Evolutionary conservation across 768 basidiomycete species (phyloP).

Genomic region (Amanita subjunquillea): DNA sequence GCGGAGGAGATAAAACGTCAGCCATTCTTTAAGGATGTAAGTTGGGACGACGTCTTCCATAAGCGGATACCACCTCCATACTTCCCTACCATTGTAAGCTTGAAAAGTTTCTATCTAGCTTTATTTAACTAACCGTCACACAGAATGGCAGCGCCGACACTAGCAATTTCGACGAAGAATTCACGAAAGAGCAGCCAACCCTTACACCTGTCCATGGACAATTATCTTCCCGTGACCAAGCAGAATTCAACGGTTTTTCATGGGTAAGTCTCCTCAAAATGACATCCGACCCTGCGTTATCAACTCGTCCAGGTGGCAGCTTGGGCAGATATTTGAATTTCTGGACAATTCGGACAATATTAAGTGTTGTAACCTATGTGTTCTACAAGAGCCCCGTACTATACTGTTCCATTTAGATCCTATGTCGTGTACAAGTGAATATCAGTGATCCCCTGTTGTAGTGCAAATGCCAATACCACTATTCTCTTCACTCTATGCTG

Average conservation of each 20-base stretch:
- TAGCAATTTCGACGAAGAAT: conserved; percentile 94
- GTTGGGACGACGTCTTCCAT: conserved; percentile 91
- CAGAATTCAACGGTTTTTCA: conserved; percentile 95
- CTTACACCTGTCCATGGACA: conserved; percentile 96
- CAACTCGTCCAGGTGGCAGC: conserved; percentile 29
- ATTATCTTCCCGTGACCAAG: conserved; percentile 80
- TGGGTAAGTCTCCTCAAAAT: conserved; percentile 45
- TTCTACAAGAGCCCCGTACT: conserved; percentile 9
- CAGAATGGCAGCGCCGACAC: conserved; percentile 82
- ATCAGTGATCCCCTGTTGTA: conserved; percentile 9
- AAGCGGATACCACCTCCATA: conserved; percentile 97
- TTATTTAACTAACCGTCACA: not conserved
- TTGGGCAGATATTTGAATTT: conserved; percentile 48
- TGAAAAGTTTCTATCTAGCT: not conserved
- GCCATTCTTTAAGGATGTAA: conserved; percentile 98
- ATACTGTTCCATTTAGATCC: conserved; percentile 3
- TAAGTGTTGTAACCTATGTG: conserved; percentile 19
- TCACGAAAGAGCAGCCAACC: conserved; percentile 94
- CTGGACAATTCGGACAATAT: conserved; percentile 14
- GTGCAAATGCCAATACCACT: conserved; percentile 1
- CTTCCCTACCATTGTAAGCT: conserved; percentile 86
- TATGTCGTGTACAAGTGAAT: conserved; percentile 16
- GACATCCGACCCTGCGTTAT: conserved; percentile 6
- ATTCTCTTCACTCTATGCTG: conserved; percentile 9
- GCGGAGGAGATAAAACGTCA: conserved; percentile 97